phyloP scores from a whole-genome alignment of 805 yeast species.

The Yarrowia sp. region DNA sequence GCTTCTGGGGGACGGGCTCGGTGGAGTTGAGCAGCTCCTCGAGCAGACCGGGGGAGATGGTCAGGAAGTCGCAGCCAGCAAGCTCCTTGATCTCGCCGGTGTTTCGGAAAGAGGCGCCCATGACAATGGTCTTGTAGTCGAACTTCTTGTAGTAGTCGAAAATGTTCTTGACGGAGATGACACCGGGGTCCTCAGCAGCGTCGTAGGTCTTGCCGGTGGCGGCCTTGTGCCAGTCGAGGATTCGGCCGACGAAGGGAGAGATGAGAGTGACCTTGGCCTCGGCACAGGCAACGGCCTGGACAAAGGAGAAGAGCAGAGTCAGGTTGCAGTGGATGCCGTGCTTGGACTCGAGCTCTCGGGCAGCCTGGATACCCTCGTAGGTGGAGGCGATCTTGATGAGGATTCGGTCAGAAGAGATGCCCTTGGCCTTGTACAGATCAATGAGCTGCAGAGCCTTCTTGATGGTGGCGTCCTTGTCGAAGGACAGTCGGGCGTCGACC shows the following conservation, averaged over 20 bases:
- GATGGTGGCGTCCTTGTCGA: conserved; percentile 92
- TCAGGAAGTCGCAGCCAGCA: conserved; percentile 96
- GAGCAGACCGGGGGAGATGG: conserved; percentile 91
- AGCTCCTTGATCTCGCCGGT: conserved; percentile 91
- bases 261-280: conserved; percentile 95
- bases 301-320: conserved; percentile 92
- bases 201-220: conserved; percentile 86
- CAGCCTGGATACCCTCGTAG: conserved; percentile 99
- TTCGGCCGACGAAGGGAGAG: conserved; percentile 99
- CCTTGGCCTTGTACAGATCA: conserved; percentile 80
- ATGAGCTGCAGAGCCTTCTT: conserved; percentile 93
- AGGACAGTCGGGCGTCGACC: conserved; percentile 97
- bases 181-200: conserved; percentile 93
- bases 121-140: conserved; percentile 95
- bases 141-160: conserved; percentile 98
- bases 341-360: conserved; percentile 89
- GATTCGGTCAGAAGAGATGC: conserved; percentile 87
- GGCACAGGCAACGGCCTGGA: conserved; percentile 98
- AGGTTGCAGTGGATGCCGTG: conserved; percentile 93
- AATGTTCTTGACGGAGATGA: conserved; percentile 81
- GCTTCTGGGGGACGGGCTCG: conserved; percentile 79
- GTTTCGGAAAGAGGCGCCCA: conserved; percentile 99
- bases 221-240: conserved; percentile 97
- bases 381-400: conserved; percentile 97
- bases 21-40: conserved; percentile 83